Evolutionary conservation across 2,329 filamentous ascomycete species (phyloP).

Genomic region (Paraphaeosphaeria minitans): DNA sequence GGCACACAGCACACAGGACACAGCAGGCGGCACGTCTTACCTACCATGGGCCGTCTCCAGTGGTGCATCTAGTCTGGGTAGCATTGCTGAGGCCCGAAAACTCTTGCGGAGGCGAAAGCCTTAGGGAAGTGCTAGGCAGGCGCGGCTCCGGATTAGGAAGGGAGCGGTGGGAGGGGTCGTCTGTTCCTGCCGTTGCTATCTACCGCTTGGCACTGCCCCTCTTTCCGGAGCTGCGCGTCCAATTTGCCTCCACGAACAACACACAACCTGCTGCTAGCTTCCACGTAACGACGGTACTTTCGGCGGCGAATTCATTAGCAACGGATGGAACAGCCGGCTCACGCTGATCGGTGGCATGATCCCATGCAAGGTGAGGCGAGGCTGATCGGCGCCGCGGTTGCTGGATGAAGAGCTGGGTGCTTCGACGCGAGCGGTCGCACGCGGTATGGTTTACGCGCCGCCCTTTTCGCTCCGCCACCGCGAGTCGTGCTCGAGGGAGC

Average conservation of each 20-base stretch:
- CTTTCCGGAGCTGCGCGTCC: not conserved
- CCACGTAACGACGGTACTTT: not conserved
- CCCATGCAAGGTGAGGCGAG: slow-evolving; percentile 24
- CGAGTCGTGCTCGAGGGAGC: slow-evolving; percentile 15
- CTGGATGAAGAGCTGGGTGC: slow-evolving; percentile 9
- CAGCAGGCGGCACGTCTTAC: not conserved
- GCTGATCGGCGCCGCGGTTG: slow-evolving; percentile 10
- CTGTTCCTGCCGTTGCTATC: not conserved
- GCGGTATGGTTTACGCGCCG: slow-evolving; percentile 10
- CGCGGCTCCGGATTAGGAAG: slow-evolving; percentile 7
- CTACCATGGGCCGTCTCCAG: not conserved
- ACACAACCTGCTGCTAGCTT: not conserved
- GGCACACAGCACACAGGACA: too few relatives aligned
- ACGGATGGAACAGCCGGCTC: slow-evolving; percentile 11
- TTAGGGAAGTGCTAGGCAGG: not conserved
- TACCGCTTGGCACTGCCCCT: not conserved
- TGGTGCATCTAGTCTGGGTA: too few relatives aligned
- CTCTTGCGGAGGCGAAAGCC: slow-evolving; percentile 7
- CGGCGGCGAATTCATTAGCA: slow-evolving; percentile 7
- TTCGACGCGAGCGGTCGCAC: not conserved
- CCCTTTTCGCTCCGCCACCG: not conserved
- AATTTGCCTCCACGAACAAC: not conserved
- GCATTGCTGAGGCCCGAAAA: not conserved
- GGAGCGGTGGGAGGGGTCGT: slow-evolving; percentile 10
- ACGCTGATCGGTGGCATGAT: slow-evolving; percentile 36